Percentiles rank a stretch among this genome's conserved stretches.
These are phyloP conservation scores for Phylloboletellus chloephorus DNA, from an alignment of 1,284 basidiomycete species.

Conservation along the genomic window DNA sequence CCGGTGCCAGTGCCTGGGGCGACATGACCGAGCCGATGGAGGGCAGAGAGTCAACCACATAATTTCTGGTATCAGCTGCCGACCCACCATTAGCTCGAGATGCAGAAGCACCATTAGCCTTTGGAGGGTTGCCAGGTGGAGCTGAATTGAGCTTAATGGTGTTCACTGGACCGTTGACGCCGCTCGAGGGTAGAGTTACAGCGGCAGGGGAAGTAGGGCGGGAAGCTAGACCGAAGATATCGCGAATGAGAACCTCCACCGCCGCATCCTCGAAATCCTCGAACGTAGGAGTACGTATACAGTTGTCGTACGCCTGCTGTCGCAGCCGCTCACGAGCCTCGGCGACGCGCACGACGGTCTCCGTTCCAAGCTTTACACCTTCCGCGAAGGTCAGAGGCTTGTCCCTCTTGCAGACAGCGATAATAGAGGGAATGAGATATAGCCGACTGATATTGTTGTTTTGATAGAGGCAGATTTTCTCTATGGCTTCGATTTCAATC, in stretches of 20 bases:
- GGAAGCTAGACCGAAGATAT: slow-evolving; percentile 34
- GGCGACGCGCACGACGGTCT: slow-evolving; percentile 44
- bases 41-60: slow-evolving; percentile 25
- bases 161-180: slow-evolving; percentile 12
- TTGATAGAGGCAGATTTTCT: slow-evolving; percentile 49
- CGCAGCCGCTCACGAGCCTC: slow-evolving; percentile 44
- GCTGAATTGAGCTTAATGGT: slow-evolving; percentile 22
- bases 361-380: slow-evolving; percentile 44
- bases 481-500: slow-evolving; percentile 40
- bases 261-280: slow-evolving; percentile 35
- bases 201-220: slow-evolving; percentile 24
- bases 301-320: slow-evolving; percentile 30
- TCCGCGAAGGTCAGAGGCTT: slow-evolving; percentile 44
- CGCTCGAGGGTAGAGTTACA: slow-evolving; percentile 7
- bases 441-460: slow-evolving; percentile 40
- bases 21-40: slow-evolving; percentile 15
- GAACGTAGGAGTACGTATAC: slow-evolving; percentile 33
- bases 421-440: slow-evolving; percentile 45
- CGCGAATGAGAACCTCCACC: slow-evolving; percentile 35
- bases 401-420: slow-evolving; percentile 41
- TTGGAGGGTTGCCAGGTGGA: slow-evolving; percentile 18
- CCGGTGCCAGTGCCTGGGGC: slow-evolving; percentile 1
- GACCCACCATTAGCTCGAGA: slow-evolving; percentile 29
- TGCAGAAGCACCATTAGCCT: slow-evolving; percentile 14
- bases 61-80: slow-evolving; percentile 22